These are phyloP conservation scores for Candida germanica DNA, from an alignment of 805 yeast genomes.

Conservation along the genomic window DNA sequence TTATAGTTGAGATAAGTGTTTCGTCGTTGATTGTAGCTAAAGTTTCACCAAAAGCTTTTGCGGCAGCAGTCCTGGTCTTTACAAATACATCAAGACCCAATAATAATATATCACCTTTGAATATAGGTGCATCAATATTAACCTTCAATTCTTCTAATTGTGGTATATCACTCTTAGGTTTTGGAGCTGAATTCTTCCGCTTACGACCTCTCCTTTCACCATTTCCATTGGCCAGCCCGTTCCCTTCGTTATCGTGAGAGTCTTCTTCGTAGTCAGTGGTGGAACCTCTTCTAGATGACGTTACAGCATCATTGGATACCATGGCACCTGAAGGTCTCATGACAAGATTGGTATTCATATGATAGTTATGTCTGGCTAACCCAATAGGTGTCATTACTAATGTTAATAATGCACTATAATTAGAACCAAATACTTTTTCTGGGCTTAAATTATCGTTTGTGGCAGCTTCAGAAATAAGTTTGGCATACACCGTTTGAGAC, in stretches of 20 bases:
- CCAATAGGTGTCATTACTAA: conserved; percentile 93
- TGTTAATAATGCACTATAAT: conserved; percentile 57
- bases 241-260: conserved; percentile 9
- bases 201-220: conserved; percentile 44
- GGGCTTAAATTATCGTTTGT: conserved; percentile 32
- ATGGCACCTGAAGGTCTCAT: conserved; percentile 74
- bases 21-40: conserved; percentile 48
- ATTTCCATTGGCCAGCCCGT: conserved; percentile 11
- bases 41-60: conserved; percentile 70
- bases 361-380: conserved; percentile 80
- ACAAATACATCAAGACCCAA: conserved; percentile 74
- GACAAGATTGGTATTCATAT: conserved; percentile 72
- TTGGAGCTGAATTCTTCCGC: conserved; percentile 34
- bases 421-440: conserved; percentile 53
- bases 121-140: conserved; percentile 90
- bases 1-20: conserved; percentile 36
- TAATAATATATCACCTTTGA: conserved; percentile 84
- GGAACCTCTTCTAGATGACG: conserved; percentile 11
- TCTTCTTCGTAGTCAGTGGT: conserved; percentile 14
- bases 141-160: conserved; percentile 57
- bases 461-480: conserved; percentile 48
- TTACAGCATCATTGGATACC: conserved; percentile 12
- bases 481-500: conserved; percentile 60
- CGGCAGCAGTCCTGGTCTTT: conserved; percentile 71
- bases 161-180: conserved; percentile 38